phyloP scores from a whole-genome alignment of 495 filamentous ascomycete genomes.

The Aspergillus funiculosus region DNA sequence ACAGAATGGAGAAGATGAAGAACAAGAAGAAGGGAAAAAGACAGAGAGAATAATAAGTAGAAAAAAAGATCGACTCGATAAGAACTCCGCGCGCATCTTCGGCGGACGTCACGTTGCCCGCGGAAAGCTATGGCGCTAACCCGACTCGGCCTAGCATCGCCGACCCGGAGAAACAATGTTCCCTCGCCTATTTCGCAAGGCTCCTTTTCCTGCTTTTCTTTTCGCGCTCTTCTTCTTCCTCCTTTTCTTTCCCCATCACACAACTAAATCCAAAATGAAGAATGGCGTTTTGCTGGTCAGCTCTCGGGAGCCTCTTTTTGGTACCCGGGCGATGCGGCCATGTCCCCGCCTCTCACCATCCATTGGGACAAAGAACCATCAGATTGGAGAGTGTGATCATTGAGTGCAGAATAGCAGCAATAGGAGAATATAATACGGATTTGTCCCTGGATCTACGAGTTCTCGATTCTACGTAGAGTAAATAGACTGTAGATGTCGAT shows the following conservation, averaged over 20 bases:
- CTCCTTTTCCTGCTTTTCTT: neutral
- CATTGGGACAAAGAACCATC: conserved; percentile 41
- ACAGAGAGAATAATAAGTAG: conserved; percentile 8
- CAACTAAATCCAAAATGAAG: conserved; percentile 55
- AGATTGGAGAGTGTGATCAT: conserved; percentile 43
- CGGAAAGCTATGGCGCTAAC: conserved; percentile 39
- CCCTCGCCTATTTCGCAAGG: conserved; percentile 18
- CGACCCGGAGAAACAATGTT: conserved; percentile 19
- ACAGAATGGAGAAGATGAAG: neutral
- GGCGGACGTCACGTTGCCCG: conserved; percentile 34
- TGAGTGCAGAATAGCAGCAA: neutral
- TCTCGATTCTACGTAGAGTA: too few relatives aligned
- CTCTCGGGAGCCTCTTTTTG: conserved; percentile 37
- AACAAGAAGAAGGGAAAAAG: conserved; percentile 2
- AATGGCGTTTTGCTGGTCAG: conserved; percentile 43
- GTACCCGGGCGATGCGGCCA: conserved; percentile 46
- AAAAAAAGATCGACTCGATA: too few relatives aligned
- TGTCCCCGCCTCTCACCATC: conserved; percentile 48
- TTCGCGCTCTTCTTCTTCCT: conserved; percentile 10
- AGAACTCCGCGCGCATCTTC: conserved; percentile 15
- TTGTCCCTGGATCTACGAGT: too few relatives aligned
- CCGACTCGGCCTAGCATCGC: conserved; percentile 23
- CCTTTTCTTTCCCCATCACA: conserved; percentile 39
- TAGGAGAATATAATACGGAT: too few relatives aligned
- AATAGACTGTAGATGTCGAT: too few relatives aligned